Evolutionary conservation across 495 filamentous ascomycete genomes (phyloP).

Genomic region (Cudoniella acicularis): DNA sequence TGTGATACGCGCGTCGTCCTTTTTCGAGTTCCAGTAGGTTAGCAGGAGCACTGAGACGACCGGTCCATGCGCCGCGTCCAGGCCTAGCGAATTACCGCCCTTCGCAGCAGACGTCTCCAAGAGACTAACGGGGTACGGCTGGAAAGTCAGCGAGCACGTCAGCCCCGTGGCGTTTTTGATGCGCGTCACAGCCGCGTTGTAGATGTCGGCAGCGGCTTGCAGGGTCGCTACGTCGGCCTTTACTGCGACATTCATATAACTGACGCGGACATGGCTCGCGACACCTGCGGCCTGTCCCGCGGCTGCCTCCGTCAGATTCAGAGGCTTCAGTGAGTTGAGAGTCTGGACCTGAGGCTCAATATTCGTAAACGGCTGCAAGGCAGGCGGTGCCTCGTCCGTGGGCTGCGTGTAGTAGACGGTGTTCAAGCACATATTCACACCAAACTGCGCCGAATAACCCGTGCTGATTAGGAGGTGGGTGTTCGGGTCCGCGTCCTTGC

Average conservation of each 20-base stretch:
- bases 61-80: constrained; percentile 1
- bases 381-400: background rate
- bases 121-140: background rate
- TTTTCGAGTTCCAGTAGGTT: constrained; percentile 27
- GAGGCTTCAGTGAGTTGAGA: background rate
- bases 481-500: background rate
- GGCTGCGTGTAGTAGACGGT: background rate
- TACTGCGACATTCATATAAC: background rate
- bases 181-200: background rate
- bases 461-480: background rate
- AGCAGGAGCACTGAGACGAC: constrained; percentile 33
- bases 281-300: background rate
- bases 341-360: background rate
- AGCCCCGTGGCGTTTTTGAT: background rate
- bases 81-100: background rate
- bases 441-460: background rate
- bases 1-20: constrained; percentile 30
- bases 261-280: background rate
- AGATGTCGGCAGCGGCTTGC: background rate
- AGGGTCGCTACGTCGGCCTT: background rate
- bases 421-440: background rate
- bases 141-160: background rate
- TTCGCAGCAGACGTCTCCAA: background rate
- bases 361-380: background rate
- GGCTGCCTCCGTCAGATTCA: background rate